A percentile compares a stretch with the other conserved stretches of the same genome.
Conservation (phyloP, 1,139 yeast genomes). For the Diutina siamensis region DNA sequence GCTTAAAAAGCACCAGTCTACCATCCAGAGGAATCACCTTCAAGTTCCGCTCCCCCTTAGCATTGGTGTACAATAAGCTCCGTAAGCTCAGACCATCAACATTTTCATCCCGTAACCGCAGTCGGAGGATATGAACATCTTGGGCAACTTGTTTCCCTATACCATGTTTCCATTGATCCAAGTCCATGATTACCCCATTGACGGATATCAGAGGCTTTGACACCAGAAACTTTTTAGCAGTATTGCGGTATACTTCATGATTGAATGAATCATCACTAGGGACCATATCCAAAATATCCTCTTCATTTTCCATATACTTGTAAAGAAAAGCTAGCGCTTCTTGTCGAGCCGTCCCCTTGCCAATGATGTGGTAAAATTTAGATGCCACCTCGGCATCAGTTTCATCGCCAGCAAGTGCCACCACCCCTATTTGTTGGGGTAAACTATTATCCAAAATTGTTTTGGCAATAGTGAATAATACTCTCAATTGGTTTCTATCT, state of each 20-base stretch:
- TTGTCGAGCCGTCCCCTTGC: conserved; percentile 16
- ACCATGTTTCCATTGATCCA: conserved; percentile 27
- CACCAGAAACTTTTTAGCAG: conserved; percentile 25
- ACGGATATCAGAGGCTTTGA: conserved; percentile 44
- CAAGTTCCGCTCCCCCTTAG: conserved; percentile 23
- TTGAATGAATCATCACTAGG: conserved; percentile 10
- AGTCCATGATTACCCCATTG: conserved; percentile 56
- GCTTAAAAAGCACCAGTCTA: conserved; percentile 22
- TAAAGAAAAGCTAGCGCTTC: conserved; percentile 34
- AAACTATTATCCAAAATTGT: conserved; percentile 45
- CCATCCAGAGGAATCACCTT: conserved; percentile 25
- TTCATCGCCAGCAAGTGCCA: conserved; percentile 41
- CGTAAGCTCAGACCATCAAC: not conserved
- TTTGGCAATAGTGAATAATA: conserved; percentile 36
- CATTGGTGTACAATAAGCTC: conserved; percentile 17
- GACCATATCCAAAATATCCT: conserved; percentile 20
- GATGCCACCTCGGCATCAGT: conserved; percentile 21
- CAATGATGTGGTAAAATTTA: conserved; percentile 23
- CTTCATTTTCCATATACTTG: conserved; percentile 20
- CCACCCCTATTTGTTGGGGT: conserved; percentile 72
- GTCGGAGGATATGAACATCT: conserved; percentile 22
- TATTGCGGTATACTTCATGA: conserved; percentile 10
- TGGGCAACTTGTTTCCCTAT: conserved; percentile 28
- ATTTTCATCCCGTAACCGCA: conserved; percentile 12
- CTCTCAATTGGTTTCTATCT: conserved; percentile 33